Conservation (phyloP, 805 yeast genomes). For the Suhomyces tanzawaensis region DNA sequence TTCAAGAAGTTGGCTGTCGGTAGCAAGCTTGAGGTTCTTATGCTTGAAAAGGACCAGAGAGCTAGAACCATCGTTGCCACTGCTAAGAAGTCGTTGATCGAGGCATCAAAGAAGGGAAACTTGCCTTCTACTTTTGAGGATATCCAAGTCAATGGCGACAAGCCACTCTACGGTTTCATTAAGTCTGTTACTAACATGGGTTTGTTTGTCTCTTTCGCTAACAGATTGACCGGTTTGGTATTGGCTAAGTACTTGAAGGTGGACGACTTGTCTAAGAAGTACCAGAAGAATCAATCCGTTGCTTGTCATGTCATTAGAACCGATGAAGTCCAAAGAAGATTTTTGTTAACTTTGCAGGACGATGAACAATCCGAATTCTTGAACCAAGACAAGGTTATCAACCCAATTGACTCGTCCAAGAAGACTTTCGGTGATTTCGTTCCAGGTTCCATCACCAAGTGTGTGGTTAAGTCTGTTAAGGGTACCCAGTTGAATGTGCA, state of each 20-base stretch:
- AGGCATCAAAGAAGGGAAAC: conserved; percentile 51
- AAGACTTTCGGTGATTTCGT: conserved; percentile 48
- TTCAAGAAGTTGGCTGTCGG: conserved; percentile 67
- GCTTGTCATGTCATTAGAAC: conserved; percentile 60
- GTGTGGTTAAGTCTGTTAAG: conserved; percentile 59
- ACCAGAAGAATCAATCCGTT: conserved; percentile 67
- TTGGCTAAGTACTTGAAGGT: conserved; percentile 65
- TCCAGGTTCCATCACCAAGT: conserved; percentile 63
- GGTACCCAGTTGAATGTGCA: conserved; percentile 72
- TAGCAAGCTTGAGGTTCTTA: conserved; percentile 55
- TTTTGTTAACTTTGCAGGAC: conserved; percentile 60
- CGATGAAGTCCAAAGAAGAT: conserved; percentile 70
- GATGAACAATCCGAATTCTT: conserved; percentile 20
- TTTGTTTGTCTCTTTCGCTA: conserved; percentile 78
- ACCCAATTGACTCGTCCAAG: conserved; percentile 60
- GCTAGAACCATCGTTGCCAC: conserved; percentile 62
- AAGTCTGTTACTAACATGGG: conserved; percentile 79
- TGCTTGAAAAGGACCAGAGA: conserved; percentile 63
- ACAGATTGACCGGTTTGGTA: conserved; percentile 78
- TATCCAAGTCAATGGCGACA: conserved; percentile 44
- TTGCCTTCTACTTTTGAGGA: conserved; percentile 65
- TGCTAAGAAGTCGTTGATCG: conserved; percentile 63
- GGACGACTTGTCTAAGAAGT: conserved; percentile 54
- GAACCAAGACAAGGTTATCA: conserved; percentile 35
- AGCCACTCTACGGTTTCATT: conserved; percentile 66